Evolutionary conservation across 2,329 filamentous ascomycete genomes (phyloP).

Genomic region (Simplicillium aogashimaense): DNA sequence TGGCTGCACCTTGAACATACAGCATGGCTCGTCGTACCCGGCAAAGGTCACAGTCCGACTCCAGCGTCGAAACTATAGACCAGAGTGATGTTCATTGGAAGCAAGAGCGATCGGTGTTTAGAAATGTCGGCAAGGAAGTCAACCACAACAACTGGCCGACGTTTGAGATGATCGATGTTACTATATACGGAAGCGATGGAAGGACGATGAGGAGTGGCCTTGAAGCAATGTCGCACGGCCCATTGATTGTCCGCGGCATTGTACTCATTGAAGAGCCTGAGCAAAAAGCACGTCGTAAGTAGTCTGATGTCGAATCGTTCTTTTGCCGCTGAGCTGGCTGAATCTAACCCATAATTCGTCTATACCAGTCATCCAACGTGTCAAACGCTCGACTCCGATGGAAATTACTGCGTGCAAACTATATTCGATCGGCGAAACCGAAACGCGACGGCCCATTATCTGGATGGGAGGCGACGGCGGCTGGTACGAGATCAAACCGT

Average conservation of each 20-base stretch:
- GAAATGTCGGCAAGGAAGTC: neutral
- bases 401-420: neutral
- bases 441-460: constrained; percentile 36
- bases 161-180: neutral
- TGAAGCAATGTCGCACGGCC: neutral
- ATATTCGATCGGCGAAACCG: constrained; percentile 30
- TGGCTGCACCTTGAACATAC: no score
- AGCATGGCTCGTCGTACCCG: no score
- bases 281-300: neutral
- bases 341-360: neutral
- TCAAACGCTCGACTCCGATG: neutral
- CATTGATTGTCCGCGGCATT: neutral
- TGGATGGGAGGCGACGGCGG: constrained; percentile 52
- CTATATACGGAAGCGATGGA: neutral
- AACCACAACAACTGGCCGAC: neutral
- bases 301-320: neutral
- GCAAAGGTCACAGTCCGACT: no score
- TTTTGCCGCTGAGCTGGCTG: neutral
- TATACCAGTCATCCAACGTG: neutral
- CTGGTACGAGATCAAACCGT: constrained; percentile 51
- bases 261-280: neutral
- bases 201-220: neutral
- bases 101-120: neutral
- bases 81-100: neutral
- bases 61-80: no score